Evolutionary conservation across 1,284 basidiomycete genomes (phyloP).

Genomic region (Trichosporon sp.): DNA sequence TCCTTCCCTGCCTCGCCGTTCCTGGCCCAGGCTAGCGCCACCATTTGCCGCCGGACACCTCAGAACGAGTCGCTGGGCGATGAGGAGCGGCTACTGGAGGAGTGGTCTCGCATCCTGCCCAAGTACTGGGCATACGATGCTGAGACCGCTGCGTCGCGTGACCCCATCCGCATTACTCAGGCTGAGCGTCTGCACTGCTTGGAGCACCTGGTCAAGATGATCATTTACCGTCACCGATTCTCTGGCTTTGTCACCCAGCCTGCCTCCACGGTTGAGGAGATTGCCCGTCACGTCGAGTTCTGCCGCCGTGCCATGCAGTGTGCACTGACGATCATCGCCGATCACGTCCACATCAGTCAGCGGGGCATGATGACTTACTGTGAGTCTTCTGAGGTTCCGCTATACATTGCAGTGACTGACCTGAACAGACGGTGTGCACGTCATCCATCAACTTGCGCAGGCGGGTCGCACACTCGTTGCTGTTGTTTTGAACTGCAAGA

Average conservation of each 20-base stretch:
- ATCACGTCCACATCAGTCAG: conserved; percentile 65
- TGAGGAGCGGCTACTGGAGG: conserved; percentile 71
- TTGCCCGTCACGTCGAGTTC: conserved; percentile 43
- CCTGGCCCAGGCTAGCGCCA: conserved; percentile 46
- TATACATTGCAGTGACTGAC: conserved; percentile 6
- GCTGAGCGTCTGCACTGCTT: conserved; percentile 75
- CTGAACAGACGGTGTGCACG: conserved; percentile 72
- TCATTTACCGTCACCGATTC: conserved; percentile 50
- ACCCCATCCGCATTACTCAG: conserved; percentile 80
- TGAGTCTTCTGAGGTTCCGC: conserved; percentile 49
- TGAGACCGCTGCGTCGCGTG: conserved; percentile 73
- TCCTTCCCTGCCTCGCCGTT: conserved; percentile 47
- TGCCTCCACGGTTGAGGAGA: conserved; percentile 45
- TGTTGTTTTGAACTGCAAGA: conserved; percentile 62
- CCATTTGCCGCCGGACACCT: conserved; percentile 42
- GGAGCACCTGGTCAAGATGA: conserved; percentile 74
- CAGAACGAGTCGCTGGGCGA: conserved; percentile 62
- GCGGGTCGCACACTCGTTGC: conserved; percentile 83
- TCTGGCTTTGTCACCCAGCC: conserved; percentile 48
- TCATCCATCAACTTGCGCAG: conserved; percentile 85
- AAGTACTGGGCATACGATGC: conserved; percentile 70
- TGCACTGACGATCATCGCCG: conserved; percentile 59
- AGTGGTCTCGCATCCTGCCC: conserved; percentile 65
- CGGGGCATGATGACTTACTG: conserved; percentile 90
- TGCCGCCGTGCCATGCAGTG: conserved; percentile 58